A percentile compares a stretch with the other conserved stretches of the same genome.
Evolutionary conservation across 305 asterid species (phyloP).

Genomic region (Euphrasia arctica): DNA sequence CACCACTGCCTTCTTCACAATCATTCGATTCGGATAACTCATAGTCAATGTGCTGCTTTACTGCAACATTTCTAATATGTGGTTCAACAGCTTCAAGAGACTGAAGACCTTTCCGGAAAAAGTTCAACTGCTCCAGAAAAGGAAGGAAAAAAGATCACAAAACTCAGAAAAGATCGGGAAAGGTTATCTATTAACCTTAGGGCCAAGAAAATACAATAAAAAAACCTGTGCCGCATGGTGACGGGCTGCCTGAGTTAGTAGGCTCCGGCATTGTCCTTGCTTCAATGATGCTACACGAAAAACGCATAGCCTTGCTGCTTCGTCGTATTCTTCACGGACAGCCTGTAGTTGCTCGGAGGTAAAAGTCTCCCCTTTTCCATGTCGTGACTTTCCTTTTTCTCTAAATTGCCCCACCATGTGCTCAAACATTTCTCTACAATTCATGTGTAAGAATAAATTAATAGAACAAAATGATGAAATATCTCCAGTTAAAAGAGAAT

Average conservation of each 20-base stretch:
- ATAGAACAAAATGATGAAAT: constrained; percentile 20
- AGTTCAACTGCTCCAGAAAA: constrained; percentile 50
- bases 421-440: constrained; percentile 65
- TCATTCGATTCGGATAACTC: constrained; percentile 54
- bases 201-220: constrained; percentile 22
- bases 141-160: constrained; percentile 13
- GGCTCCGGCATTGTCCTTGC: constrained; percentile 80
- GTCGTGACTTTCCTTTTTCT: constrained; percentile 60
- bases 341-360: constrained; percentile 63
- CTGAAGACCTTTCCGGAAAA: constrained; percentile 77
- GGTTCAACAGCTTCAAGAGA: constrained; percentile 84
- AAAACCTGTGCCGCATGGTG: constrained; percentile 89
- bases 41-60: constrained; percentile 74
- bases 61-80: constrained; percentile 61
- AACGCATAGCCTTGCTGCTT: constrained; percentile 75
- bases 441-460: constrained; percentile 29
- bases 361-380: constrained; percentile 68
- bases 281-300: constrained; percentile 84
- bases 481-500: constrained; percentile 8
- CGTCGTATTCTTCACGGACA: constrained; percentile 81
- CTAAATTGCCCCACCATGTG: constrained; percentile 64
- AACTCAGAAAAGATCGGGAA: constrained; percentile 17
- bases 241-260: constrained; percentile 84
- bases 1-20: constrained; percentile 38
- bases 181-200: constrained; percentile 8